These are phyloP conservation scores for Fusarium falciforme DNA, from an alignment of 2,329 filamentous ascomycete genomes.

Conservation along the genomic window DNA sequence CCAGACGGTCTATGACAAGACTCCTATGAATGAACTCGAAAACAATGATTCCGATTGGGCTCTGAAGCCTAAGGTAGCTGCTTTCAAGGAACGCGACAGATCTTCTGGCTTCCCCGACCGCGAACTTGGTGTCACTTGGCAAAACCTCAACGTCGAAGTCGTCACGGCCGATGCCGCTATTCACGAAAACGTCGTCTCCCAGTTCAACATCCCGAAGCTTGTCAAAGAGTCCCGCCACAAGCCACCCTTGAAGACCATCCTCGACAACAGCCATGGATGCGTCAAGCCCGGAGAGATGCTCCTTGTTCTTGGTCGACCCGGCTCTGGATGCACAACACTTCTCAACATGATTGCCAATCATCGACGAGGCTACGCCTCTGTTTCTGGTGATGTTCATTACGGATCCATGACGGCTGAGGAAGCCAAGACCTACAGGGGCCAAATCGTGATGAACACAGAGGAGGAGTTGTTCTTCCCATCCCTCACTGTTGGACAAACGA, in stretches of 20 bases:
- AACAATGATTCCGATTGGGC: conserved; percentile 53
- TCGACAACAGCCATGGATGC: conserved; percentile 74
- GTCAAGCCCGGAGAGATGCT: conserved; percentile 80
- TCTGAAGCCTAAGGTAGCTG: conserved; percentile 60
- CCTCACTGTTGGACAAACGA: conserved; percentile 76
- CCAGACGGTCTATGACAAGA: conserved; percentile 39
- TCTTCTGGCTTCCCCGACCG: conserved; percentile 60
- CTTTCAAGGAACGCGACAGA: conserved; percentile 55
- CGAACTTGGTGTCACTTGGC: conserved; percentile 73
- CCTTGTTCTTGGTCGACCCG: conserved; percentile 75
- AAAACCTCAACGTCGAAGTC: conserved; percentile 71
- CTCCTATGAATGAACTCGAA: conserved; percentile 10
- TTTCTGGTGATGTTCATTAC: conserved; percentile 69
- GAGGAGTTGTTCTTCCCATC: conserved; percentile 75
- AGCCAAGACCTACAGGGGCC: conserved; percentile 62
- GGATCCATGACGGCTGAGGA: conserved; percentile 62
- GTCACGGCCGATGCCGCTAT: conserved; percentile 70
- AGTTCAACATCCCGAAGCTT: conserved; percentile 66
- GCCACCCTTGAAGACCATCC: conserved; percentile 71
- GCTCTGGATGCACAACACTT: conserved; percentile 77
- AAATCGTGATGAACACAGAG: conserved; percentile 78
- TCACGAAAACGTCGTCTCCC: conserved; percentile 72
- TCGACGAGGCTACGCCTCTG: conserved; percentile 66
- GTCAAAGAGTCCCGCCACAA: conserved; percentile 64
- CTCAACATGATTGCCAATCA: conserved; percentile 77